Conservation (phyloP, 805 yeast species). For the Zygotorulaspora florentina region DNA sequence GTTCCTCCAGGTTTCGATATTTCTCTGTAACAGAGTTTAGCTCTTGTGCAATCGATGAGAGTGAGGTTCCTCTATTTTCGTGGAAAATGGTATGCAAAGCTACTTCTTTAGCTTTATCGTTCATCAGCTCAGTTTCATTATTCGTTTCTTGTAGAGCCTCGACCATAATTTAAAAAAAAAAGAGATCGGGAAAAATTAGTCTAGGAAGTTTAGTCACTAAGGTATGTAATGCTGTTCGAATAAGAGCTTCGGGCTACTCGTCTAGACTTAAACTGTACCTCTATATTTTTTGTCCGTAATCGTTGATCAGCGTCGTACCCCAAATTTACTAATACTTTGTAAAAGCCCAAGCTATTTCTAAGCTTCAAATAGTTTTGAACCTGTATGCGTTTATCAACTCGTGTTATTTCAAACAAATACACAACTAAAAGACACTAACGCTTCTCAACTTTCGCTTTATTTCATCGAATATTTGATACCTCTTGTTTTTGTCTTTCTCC, state of each 20-base stretch:
- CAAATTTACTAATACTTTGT: background rate
- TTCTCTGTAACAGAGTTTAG: conserved; percentile 12
- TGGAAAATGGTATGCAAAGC: background rate
- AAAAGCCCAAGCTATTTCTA: background rate
- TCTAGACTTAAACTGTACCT: background rate
- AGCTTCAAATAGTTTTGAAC: background rate
- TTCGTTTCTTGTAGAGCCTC: background rate
- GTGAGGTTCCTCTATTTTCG: background rate
- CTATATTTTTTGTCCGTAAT: background rate
- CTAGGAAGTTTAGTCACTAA: no score
- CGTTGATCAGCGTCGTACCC: background rate
- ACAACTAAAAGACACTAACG: no score
- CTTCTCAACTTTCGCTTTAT: no score
- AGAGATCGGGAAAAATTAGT: background rate
- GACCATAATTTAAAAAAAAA: background rate
- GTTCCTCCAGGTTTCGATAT: conserved; percentile 17
- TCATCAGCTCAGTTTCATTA: background rate
- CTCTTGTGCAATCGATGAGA: conserved; percentile 8
- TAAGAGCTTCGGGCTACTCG: background rate
- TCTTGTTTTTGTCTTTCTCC: conserved; percentile 4
- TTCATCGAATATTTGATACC: background rate
- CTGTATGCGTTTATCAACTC: background rate
- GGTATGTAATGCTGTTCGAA: background rate
- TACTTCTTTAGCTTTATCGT: background rate
- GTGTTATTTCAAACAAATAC: background rate